A percentile compares a stretch with the other conserved stretches of the same genome.
Conservation (phyloP, 1,284 basidiomycete genomes). For the Heterobasidion irregulare region DNA sequence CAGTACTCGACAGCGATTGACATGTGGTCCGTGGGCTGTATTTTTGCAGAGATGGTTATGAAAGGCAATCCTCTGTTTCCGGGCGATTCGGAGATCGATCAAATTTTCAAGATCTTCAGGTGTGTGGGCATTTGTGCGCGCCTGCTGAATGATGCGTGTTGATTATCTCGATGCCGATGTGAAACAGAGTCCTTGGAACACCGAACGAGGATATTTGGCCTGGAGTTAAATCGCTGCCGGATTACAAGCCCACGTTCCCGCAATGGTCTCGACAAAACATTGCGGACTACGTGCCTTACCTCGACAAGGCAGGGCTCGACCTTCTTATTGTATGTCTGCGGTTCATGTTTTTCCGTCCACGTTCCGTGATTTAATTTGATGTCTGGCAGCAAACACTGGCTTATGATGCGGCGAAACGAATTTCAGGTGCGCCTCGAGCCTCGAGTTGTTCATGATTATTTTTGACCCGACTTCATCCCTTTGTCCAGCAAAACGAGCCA, state of each 20-base stretch:
- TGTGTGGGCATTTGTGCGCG: conserved; percentile 21
- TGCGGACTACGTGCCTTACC: conserved; percentile 52
- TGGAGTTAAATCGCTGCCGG: conserved; percentile 82
- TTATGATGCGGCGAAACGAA: conserved; percentile 92
- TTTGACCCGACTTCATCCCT: neutral
- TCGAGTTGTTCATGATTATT: neutral
- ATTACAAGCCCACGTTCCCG: conserved; percentile 97
- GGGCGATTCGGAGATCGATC: conserved; percentile 98
- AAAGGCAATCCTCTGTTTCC: conserved; percentile 89
- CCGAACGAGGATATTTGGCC: conserved; percentile 92
- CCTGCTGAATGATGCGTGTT: no score
- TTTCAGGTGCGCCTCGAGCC: conserved; percentile 59
- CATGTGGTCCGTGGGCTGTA: conserved; percentile 98
- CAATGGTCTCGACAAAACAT: conserved; percentile 82
- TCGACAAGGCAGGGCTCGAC: conserved; percentile 72
- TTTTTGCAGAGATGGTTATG: conserved; percentile 91
- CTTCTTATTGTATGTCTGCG: conserved; percentile 52
- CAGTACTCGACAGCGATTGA: conserved; percentile 97
- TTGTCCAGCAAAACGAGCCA: conserved; percentile 71
- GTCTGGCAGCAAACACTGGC: conserved; percentile 64
- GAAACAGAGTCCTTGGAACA: conserved; percentile 48
- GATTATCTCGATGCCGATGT: no score
- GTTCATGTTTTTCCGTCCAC: neutral
- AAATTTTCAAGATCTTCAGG: conserved; percentile 99
- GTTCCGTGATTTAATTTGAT: neutral